Percentiles rank a stretch among this genome's conserved stretches.
Evolutionary conservation across 257 asterid genomes (phyloP).

Genomic region (Avicennia marina): DNA sequence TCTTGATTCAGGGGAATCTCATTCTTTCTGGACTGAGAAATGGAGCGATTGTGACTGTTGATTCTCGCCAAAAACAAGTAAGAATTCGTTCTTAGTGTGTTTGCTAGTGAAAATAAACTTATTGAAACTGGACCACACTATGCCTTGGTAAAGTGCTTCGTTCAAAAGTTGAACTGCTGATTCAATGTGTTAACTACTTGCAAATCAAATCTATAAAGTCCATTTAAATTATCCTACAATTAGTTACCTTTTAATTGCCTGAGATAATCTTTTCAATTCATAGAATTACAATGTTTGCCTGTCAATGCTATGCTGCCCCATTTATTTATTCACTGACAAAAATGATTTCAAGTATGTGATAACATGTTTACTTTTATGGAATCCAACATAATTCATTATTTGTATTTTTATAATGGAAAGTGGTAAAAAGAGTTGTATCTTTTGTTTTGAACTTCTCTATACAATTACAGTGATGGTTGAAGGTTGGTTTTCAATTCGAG

Average conservation of each 20-base stretch:
- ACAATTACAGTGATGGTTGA: too few relatives aligned
- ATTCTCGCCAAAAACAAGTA: constrained; percentile 71
- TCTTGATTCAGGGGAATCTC: constrained; percentile 48
- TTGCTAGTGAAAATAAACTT: not conserved
- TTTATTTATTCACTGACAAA: not conserved
- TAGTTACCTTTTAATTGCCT: not conserved
- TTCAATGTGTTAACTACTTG: constrained; percentile 4
- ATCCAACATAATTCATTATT: too few relatives aligned
- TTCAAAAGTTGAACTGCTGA: not conserved
- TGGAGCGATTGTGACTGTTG: constrained; percentile 71
- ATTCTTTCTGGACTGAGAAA: constrained; percentile 83
- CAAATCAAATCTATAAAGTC: constrained; percentile 5
- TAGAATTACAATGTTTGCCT: not conserved
- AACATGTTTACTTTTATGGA: too few relatives aligned
- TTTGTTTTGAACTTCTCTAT: too few relatives aligned
- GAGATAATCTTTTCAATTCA: not conserved
- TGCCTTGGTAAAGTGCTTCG: constrained; percentile 6
- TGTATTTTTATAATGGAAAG: too few relatives aligned
- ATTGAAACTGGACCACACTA: not conserved
- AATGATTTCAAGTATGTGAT: not conserved
- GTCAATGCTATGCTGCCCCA: not conserved
- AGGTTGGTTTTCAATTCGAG: too few relatives aligned
- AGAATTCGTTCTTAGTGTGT: constrained; percentile 23
- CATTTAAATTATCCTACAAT: not conserved
- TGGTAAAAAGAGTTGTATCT: too few relatives aligned